These are phyloP conservation scores for Fusarium odoratissimum DNA, from an alignment of 2,329 filamentous ascomycete species.

Conservation along the genomic window DNA sequence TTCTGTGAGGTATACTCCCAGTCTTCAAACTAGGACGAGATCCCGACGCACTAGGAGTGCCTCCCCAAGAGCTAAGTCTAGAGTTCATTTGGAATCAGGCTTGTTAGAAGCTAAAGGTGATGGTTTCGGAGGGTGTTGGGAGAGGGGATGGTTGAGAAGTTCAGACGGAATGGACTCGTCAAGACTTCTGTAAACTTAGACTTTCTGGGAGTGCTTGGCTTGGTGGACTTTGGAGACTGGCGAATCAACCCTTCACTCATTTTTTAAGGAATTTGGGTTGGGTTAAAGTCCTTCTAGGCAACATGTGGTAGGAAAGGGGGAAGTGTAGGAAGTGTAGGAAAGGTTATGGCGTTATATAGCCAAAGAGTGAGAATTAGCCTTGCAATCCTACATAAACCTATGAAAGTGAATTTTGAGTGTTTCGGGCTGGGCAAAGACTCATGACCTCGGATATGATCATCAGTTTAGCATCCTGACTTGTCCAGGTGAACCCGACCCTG, in stretches of 20 bases:
- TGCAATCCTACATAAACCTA: not conserved
- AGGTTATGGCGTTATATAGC: not conserved
- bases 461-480: not conserved
- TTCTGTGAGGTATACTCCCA: not conserved
- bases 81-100: not conserved
- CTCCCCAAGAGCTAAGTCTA: not conserved
- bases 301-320: too few species aligned
- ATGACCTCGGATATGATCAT: too few species aligned
- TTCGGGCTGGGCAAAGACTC: not conserved
- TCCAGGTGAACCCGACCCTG: not conserved
- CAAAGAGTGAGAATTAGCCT: not conserved
- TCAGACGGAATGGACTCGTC: not conserved
- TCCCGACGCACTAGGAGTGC: not conserved
- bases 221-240: not conserved
- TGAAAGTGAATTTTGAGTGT: too few species aligned
- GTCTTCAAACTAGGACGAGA: not conserved
- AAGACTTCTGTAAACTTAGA: constrained; percentile 3
- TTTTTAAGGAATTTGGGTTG: not conserved
- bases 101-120: not conserved
- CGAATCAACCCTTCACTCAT: not conserved
- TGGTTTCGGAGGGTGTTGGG: not conserved
- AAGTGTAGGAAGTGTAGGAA: not conserved
- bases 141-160: not conserved
- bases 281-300: not conserved
- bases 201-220: not conserved